Evolutionary conservation across 164 flowering plant species (phyloP).

Genomic region (Euptelea pleiosperma): DNA sequence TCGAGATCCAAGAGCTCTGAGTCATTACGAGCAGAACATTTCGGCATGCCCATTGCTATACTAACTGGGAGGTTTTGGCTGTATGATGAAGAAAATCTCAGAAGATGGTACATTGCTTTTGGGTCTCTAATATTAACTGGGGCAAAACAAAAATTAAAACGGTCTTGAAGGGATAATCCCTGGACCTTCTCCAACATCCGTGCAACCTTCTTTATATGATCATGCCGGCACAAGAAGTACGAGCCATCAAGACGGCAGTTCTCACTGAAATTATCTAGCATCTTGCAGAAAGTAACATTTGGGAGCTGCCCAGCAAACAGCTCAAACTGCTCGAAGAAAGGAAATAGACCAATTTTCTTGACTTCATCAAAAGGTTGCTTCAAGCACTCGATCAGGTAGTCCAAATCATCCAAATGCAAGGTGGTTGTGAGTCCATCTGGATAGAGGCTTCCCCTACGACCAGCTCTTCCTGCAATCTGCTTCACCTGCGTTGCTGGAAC

Average conservation of each 20-base stretch:
- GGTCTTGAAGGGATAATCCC: conserved; percentile 79
- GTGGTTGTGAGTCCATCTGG: conserved; percentile 94
- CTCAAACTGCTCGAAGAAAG: conserved; percentile 91
- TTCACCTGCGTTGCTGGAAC: conserved; percentile 89
- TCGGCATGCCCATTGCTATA: conserved; percentile 96
- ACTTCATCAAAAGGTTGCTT: conserved; percentile 81
- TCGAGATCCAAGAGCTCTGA: conserved; percentile 85
- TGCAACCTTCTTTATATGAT: conserved; percentile 76
- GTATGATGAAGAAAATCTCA: conserved; percentile 69
- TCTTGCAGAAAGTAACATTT: conserved; percentile 49
- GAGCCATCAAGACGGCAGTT: conserved; percentile 84
- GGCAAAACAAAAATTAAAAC: conserved; percentile 94
- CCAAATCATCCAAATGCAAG: conserved; percentile 62
- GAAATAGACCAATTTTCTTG: conserved; percentile 79
- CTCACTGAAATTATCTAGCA: conserved; percentile 78
- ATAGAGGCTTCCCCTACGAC: conserved; percentile 85
- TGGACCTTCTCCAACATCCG: conserved; percentile 80
- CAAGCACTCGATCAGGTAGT: conserved; percentile 77
- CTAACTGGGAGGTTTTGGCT: conserved; percentile 66
- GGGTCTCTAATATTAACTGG: conserved; percentile 92
- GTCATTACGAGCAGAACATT: conserved; percentile 71
- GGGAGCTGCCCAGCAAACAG: conserved; percentile 73
- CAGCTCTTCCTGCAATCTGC: conserved; percentile 98
- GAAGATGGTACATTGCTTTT: conserved; percentile 88
- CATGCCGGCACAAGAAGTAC: conserved; percentile 72